Percentiles rank a stretch among this genome's conserved stretches.
Conservation (phyloP, 352 stramenopile species). For the Pythium scleroteichum region DNA sequence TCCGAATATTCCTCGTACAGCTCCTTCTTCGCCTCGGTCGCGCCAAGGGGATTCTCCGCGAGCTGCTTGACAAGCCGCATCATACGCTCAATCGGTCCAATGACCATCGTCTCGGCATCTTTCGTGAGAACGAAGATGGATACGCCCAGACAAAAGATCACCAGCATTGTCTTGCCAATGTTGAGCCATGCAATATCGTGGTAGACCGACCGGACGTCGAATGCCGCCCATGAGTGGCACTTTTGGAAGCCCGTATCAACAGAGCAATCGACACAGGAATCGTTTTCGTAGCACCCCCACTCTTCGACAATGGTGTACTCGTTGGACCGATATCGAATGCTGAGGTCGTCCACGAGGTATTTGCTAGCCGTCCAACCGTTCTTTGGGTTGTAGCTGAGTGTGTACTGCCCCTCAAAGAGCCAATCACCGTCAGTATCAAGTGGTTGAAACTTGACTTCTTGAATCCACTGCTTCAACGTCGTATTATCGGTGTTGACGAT, state of each 20-base stretch:
- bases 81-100: conserved; percentile 97
- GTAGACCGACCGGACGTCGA: conserved; percentile 62
- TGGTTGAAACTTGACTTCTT: conserved; percentile 53
- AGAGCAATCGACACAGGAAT: conserved; percentile 57
- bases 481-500: conserved; percentile 50
- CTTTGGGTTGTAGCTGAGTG: conserved; percentile 57
- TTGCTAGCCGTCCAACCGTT: conserved; percentile 60
- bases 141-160: conserved; percentile 91
- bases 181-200: conserved; percentile 53
- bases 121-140: conserved; percentile 92
- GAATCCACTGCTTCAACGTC: conserved; percentile 54
- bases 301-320: conserved; percentile 69
- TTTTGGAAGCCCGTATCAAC: conserved; percentile 32
- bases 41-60: conserved; percentile 64
- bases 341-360: conserved; percentile 48
- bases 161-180: conserved; percentile 86
- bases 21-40: conserved; percentile 66
- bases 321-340: conserved; percentile 44
- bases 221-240: conserved; percentile 76
- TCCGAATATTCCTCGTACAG: conserved; percentile 72
- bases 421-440: conserved; percentile 56
- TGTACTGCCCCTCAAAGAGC: conserved; percentile 37
- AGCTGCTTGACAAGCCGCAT: conserved; percentile 83
- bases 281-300: conserved; percentile 65
- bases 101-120: conserved; percentile 95